Base-by-base conservation (phyloP, 345 rosid species). In the Sapria himalayana region DNA sequence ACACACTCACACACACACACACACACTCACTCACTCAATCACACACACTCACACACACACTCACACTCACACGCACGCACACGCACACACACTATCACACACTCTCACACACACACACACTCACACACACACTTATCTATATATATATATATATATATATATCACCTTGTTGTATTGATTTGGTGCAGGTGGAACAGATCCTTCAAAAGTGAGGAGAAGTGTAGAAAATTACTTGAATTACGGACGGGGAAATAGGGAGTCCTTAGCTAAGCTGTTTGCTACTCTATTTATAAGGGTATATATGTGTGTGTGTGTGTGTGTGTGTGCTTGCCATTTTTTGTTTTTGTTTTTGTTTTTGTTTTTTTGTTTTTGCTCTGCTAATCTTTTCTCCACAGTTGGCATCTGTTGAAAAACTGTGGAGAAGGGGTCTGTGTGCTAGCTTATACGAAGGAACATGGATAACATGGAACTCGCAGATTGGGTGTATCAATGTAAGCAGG, bases 331-430 rank as follows among this genome's bases (percentile, higher is more conserved):
- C 11, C 27, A 10, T 11, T 37, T 25, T 25, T 7, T 39, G n/a
- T 21, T 27, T 7, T 39, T 39, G 7, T 16, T 35, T 15, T 16
- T 10, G 37, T 33, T 52, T n/a, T 4, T 41, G 52, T n/a, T n/a
- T n/a, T n/a, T n/a, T n/a, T n/a, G n/a, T n/a, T n/a, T n/a, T n/a
- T n/a, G n/a, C n/a, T n/a, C n/a, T n/a, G n/a, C n/a, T n/a, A n/a
- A n/a, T n/a, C n/a, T n/a, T n/a, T n/a, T n/a, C n/a, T n/a, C n/a
- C n/a, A n/a, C 66, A 72, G 79, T 37, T 72, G 39, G 64, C 55
- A 41, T 65, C 79, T 2, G 61, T 62, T 38, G 65, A 69, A 41
- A 57, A 48, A 37, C 75, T 69, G 16, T 72, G 79, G 79, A 45
- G 25, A 15, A 50, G 58, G 51, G 79, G 75, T 25, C 67, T 72